phyloP scores from a whole-genome alignment of 2,329 filamentous ascomycete species.

The Diaporthe amygdali region DNA sequence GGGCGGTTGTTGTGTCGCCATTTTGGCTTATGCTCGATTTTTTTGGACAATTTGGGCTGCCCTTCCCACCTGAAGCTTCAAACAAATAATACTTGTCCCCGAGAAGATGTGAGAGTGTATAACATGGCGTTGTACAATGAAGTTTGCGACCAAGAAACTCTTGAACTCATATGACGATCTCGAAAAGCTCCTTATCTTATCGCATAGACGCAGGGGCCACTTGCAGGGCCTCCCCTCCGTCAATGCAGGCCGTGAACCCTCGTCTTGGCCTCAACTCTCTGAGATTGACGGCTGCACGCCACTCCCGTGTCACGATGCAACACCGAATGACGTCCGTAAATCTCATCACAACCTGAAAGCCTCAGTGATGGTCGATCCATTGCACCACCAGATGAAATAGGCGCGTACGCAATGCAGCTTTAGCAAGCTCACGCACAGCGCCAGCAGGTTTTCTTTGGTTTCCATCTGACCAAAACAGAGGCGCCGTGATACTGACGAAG shows the following conservation, averaged over 20 bases:
- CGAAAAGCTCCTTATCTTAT: slow-evolving; percentile 24
- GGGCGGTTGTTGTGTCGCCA: slow-evolving; percentile 22
- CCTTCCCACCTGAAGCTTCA: background rate
- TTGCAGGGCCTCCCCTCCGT: background rate
- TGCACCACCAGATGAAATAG: background rate
- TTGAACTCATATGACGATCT: slow-evolving; percentile 4
- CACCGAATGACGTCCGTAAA: too few relatives aligned
- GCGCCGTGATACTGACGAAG: background rate
- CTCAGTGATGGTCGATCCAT: background rate
- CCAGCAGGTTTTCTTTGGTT: background rate
- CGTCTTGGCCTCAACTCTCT: background rate
- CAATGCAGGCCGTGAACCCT: background rate
- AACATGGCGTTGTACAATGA: background rate
- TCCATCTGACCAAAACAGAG: background rate
- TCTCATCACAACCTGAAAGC: background rate
- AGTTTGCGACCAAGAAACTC: background rate
- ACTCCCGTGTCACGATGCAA: background rate
- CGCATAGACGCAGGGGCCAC: background rate
- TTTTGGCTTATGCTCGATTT: background rate
- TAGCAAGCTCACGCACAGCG: background rate
- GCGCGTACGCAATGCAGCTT: background rate
- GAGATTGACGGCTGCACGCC: background rate
- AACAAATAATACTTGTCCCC: background rate
- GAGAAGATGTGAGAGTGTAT: background rate
- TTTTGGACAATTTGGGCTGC: background rate